Percentiles rank a stretch among this genome's conserved stretches.
Conservation (phyloP, 345 rosid genomes). For the Aurinia saxatilis region DNA sequence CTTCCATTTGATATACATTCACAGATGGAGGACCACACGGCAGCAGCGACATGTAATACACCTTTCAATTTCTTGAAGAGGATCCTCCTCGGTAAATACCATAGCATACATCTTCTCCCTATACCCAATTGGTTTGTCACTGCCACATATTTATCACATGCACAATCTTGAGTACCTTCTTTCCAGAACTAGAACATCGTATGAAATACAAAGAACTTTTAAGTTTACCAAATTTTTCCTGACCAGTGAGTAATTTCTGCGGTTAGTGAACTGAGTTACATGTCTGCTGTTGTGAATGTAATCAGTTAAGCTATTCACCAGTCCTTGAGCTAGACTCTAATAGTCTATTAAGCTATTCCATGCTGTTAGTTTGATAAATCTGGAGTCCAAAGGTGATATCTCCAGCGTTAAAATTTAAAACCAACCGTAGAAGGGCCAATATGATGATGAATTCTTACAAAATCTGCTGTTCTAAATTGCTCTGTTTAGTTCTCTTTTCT, state of each 20-base stretch:
- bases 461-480: neutral
- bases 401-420: slow-evolving; percentile 1
- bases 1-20: slow-evolving; percentile 14
- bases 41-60: slow-evolving; percentile 32
- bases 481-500: neutral
- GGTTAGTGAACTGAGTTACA: neutral
- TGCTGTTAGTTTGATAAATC: neutral
- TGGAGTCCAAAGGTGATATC: neutral
- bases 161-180: slow-evolving; percentile 9
- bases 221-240: neutral
- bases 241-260: neutral
- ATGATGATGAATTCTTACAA: neutral
- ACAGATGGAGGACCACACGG: slow-evolving; percentile 41
- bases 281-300: neutral
- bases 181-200: neutral
- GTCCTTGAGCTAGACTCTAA: neutral
- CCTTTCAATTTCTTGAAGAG: slow-evolving; percentile 42
- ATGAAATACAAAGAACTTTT: neutral
- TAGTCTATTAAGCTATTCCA: neutral
- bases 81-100: slow-evolving; percentile 41
- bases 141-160: neutral
- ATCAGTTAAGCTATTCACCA: neutral
- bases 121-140: slow-evolving; percentile 58
- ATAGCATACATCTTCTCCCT: slow-evolving; percentile 37
- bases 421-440: neutral